A percentile compares a stretch with the other conserved stretches of the same genome.
Conservation (phyloP, 768 basidiomycete genomes). For the Termitomyces sp. region DNA sequence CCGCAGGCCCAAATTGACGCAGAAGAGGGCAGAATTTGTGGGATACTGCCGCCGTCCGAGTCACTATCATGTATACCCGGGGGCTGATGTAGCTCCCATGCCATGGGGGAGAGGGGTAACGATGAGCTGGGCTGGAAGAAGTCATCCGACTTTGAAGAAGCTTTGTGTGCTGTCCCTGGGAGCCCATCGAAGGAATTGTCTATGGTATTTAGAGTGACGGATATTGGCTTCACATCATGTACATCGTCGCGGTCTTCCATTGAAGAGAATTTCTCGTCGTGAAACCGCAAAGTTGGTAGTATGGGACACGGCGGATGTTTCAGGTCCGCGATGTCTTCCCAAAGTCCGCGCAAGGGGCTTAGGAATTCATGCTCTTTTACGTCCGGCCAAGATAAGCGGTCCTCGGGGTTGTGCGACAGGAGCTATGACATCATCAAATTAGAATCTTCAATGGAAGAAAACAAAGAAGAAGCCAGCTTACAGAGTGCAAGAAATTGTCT, state of each 20-base stretch:
- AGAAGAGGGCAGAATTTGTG: conserved; percentile 20
- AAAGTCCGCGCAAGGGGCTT: conserved; percentile 16
- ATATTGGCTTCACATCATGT: not conserved
- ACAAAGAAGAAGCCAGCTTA: conserved; percentile 8
- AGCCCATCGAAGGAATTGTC: not conserved
- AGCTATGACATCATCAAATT: conserved; percentile 15
- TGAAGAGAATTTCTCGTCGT: conserved; percentile 5
- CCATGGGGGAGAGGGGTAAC: not conserved
- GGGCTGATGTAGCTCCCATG: not conserved
- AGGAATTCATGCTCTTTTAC: conserved; percentile 25
- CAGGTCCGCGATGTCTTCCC: conserved; percentile 25
- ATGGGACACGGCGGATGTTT: conserved; percentile 24
- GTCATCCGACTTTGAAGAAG: not conserved
- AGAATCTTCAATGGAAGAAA: not conserved
- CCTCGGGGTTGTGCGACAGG: conserved; percentile 18
- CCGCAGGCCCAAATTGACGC: conserved; percentile 15
- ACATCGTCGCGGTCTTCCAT: not conserved
- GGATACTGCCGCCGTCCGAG: conserved; percentile 11
- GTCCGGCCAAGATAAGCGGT: conserved; percentile 21
- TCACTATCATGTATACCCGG: not conserved
- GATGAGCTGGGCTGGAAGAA: conserved; percentile 3
- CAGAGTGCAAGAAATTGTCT: conserved; percentile 18
- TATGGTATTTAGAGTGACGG: not conserved
- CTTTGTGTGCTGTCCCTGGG: not conserved
- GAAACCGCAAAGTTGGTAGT: conserved; percentile 9